A percentile compares a stretch with the other conserved stretches of the same genome.
Conservation (phyloP, 1,139 yeast species). For the Nakaseomyces kungkrabaensis region DNA sequence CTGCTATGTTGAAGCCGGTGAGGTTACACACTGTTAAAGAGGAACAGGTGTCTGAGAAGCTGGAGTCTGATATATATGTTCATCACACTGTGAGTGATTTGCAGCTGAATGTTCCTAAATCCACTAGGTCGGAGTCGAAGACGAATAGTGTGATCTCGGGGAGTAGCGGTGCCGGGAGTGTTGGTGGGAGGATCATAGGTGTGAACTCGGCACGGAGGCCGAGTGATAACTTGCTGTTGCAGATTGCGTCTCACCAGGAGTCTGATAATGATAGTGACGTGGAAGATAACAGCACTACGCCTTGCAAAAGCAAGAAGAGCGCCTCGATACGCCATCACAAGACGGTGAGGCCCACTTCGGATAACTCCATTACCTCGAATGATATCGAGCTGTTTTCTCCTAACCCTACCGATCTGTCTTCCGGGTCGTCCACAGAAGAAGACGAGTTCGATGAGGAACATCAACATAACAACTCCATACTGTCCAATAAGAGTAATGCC, state of each 20-base stretch:
- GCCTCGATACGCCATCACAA: constrained; percentile 4
- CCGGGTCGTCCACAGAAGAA: constrained; percentile 3
- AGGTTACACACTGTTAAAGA: neutral
- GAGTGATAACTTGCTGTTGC: constrained; percentile 18
- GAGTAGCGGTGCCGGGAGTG: neutral
- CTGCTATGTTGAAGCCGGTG: neutral
- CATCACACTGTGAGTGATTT: neutral
- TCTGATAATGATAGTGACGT: neutral
- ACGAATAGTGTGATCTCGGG: constrained; percentile 1
- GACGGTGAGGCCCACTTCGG: constrained; percentile 17
- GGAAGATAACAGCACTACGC: neutral
- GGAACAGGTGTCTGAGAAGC: neutral
- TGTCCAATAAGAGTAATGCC: neutral
- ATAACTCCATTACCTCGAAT: constrained; percentile 21
- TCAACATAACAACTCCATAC: neutral
- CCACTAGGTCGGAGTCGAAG: neutral
- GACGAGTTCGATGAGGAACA: neutral
- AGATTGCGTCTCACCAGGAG: constrained; percentile 9
- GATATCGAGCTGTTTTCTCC: constrained; percentile 20
- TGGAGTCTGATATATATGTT: no score
- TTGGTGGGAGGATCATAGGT: constrained; percentile 12
- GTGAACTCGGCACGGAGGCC: constrained; percentile 20
- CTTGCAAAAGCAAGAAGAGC: no score
- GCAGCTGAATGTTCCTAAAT: neutral
- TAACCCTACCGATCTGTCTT: constrained; percentile 4